These are phyloP conservation scores for Penicillium steckii DNA, from an alignment of 495 filamentous ascomycete species.

Conservation along the genomic window DNA sequence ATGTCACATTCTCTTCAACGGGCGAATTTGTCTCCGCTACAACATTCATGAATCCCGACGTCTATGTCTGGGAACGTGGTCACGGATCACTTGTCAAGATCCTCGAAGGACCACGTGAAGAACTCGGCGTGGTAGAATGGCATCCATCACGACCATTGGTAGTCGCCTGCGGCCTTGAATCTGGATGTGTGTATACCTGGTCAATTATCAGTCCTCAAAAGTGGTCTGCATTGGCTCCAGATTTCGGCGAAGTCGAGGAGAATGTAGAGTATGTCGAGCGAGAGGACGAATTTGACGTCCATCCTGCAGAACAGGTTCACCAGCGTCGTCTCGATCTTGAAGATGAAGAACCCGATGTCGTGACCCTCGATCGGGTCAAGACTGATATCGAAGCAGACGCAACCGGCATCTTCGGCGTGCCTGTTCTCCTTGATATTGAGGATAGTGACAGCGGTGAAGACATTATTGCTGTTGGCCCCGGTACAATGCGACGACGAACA, in stretches of 20 bases:
- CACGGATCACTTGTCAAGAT: constrained; percentile 95
- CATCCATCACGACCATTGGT: constrained; percentile 87
- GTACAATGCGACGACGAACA: constrained; percentile 78
- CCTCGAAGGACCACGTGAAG: constrained; percentile 91
- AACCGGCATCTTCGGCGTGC: constrained; percentile 73
- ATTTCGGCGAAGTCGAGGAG: constrained; percentile 97
- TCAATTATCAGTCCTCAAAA: constrained; percentile 87
- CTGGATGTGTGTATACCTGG: constrained; percentile 89
- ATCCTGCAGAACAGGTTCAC: constrained; percentile 91
- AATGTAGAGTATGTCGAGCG: constrained; percentile 94
- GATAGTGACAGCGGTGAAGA: constrained; percentile 81
- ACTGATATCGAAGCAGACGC: constrained; percentile 46
- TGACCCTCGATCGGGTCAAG: constrained; percentile 69
- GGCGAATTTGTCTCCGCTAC: constrained; percentile 87
- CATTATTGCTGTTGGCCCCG: constrained; percentile 78
- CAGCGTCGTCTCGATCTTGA: constrained; percentile 86
- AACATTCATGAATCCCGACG: constrained; percentile 94
- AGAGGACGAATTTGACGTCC: constrained; percentile 98
- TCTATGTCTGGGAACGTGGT: constrained; percentile 96
- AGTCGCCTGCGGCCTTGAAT: constrained; percentile 85
- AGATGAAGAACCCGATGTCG: constrained; percentile 84
- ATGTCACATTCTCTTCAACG: constrained; percentile 87
- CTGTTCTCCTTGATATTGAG: constrained; percentile 79
- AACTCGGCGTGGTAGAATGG: constrained; percentile 95
- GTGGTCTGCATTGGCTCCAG: constrained; percentile 94